Evolutionary conservation across 805 yeast genomes (phyloP).

Genomic region (Pichia scutulata): DNA sequence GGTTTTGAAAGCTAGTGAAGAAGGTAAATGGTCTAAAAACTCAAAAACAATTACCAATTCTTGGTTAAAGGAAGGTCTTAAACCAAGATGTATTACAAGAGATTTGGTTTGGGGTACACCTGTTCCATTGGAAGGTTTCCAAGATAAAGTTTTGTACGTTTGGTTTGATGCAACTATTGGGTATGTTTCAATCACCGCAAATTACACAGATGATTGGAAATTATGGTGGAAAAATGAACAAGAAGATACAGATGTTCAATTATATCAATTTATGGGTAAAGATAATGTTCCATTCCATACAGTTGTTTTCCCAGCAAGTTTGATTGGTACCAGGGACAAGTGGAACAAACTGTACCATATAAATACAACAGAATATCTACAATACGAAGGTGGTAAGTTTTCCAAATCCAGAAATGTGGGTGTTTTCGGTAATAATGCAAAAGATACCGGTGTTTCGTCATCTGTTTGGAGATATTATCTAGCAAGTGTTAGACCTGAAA

Average conservation of each 20-base stretch:
- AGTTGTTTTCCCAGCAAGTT: constrained; percentile 92
- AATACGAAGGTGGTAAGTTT: constrained; percentile 96
- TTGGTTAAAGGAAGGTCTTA: constrained; percentile 91
- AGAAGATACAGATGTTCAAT: constrained; percentile 76
- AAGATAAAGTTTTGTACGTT: constrained; percentile 88
- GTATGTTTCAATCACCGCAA: constrained; percentile 91
- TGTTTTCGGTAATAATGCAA: constrained; percentile 96
- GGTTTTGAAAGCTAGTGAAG: constrained; percentile 57
- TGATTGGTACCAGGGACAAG: constrained; percentile 75
- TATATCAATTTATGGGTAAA: constrained; percentile 98
- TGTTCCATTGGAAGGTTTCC: constrained; percentile 81
- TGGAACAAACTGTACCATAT: constrained; percentile 92
- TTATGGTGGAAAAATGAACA: constrained; percentile 74
- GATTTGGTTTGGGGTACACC: constrained; percentile 99
- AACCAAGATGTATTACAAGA: constrained; percentile 93
- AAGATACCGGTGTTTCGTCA: constrained; percentile 83
- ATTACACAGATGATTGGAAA: constrained; percentile 75
- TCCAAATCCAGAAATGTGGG: constrained; percentile 97
- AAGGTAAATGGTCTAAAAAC: constrained; percentile 90
- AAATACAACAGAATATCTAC: constrained; percentile 92
- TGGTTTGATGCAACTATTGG: constrained; percentile 99
- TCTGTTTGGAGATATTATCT: constrained; percentile 98
- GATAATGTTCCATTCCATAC: constrained; percentile 99
- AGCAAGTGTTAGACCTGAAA: constrained; percentile 88
- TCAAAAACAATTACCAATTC: constrained; percentile 81